phyloP scores from a whole-genome alignment of 2,329 filamentous ascomycete species.

The Sphaerulina vaccinii region DNA sequence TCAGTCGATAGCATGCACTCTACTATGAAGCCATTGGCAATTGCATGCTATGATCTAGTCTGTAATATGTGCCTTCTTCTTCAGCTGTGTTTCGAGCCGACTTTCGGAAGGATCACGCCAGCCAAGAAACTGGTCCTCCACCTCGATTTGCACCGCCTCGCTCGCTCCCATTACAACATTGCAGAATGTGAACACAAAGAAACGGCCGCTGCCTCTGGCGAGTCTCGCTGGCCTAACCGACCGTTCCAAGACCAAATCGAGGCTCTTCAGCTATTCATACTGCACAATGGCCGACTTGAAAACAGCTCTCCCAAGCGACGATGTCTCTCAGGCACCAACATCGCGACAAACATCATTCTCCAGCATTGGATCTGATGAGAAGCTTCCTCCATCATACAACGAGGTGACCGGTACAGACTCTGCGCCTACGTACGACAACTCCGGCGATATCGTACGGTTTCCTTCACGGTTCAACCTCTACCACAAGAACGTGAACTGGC shows the following conservation, averaged over 20 bases:
- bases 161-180: too few species aligned
- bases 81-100: too few species aligned
- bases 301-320: slow-evolving; percentile 3
- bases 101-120: too few species aligned
- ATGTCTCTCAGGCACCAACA: slow-evolving; percentile 13
- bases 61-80: too few species aligned
- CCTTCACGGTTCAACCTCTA: slow-evolving; percentile 17
- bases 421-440: background rate
- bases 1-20: background rate
- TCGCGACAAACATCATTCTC: slow-evolving; percentile 6
- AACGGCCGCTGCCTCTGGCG: too few species aligned
- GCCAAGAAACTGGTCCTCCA: too few species aligned
- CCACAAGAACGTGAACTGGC: slow-evolving; percentile 13
- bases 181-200: too few species aligned
- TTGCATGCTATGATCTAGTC: too few species aligned
- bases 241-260: too few species aligned
- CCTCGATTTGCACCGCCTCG: too few species aligned
- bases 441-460: background rate
- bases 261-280: too few species aligned
- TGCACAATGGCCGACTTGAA: slow-evolving; percentile 11
- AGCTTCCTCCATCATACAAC: slow-evolving; percentile 19
- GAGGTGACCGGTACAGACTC: slow-evolving; percentile 11
- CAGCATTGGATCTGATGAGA: slow-evolving; percentile 10
- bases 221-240: too few species aligned
- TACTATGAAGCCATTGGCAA: background rate